Evolutionary conservation across 192 early-diverging fungal species (phyloP).

Genomic region (Mortierella claussenii): DNA sequence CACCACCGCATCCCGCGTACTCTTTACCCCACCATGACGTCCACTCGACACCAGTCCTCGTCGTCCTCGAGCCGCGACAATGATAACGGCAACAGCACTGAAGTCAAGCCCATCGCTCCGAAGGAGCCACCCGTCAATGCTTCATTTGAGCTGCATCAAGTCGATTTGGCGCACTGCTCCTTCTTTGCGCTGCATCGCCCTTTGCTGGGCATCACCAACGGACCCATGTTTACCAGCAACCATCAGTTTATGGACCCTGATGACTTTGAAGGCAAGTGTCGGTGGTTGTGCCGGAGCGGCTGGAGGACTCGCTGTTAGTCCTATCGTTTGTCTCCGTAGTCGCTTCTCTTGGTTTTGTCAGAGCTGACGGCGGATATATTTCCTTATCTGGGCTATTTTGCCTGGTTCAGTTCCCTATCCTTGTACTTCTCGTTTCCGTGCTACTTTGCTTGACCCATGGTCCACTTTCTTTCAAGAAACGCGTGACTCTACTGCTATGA

Average conservation of each 20-base stretch:
- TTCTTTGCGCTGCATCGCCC: slow-evolving; percentile 54
- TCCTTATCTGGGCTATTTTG: too few species aligned
- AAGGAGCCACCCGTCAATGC: slow-evolving; percentile 23
- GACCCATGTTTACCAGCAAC: slow-evolving; percentile 45
- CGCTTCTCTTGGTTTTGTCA: too few species aligned
- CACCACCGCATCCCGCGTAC: not conserved
- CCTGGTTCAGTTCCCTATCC: too few species aligned
- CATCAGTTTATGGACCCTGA: slow-evolving; percentile 21
- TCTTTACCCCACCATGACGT: not conserved
- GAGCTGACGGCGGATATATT: too few species aligned
- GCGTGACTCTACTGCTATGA: too few species aligned
- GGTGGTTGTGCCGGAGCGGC: too few species aligned
- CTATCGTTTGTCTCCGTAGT: not conserved
- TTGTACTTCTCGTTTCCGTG: too few species aligned
- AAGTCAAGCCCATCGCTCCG: slow-evolving; percentile 11
- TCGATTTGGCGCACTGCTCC: slow-evolving; percentile 50
- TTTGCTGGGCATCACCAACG: slow-evolving; percentile 44
- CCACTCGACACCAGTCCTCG: slow-evolving; percentile 29
- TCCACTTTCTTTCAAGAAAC: too few species aligned
- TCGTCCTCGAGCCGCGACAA: slow-evolving; percentile 41
- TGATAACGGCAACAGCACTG: slow-evolving; percentile 26
- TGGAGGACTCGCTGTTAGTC: too few species aligned
- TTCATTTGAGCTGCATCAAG: slow-evolving; percentile 34
- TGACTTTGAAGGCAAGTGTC: slow-evolving; percentile 51
- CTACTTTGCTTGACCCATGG: too few species aligned